Base-by-base conservation (phyloP, 2,329 filamentous ascomycete genomes). In the Metarhizium sp. region DNA sequence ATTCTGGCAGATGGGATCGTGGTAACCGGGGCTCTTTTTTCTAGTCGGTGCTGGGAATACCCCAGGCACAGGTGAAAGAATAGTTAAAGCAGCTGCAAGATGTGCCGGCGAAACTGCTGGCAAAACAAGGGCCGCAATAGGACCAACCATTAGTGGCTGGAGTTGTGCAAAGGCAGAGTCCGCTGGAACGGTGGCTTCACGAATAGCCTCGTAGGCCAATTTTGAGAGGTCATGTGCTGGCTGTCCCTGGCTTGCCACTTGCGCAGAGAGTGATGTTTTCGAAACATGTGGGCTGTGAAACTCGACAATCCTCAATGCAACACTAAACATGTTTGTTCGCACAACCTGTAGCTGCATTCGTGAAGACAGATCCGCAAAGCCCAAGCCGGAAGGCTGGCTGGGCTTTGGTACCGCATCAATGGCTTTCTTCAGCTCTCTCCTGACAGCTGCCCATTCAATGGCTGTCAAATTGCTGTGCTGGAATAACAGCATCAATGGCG, bases 301-400 rank as follows among this genome's bases (percentile, higher is more conserved):
- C 67, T 97, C 92, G 58, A 92, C 85, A 52, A 97, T 82, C 61
- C 87, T 86, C 59, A 97, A 75, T 1, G 92, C 92, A 18, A 89
- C 84, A 61, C 86, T 85, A 68, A 99, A 90, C 66, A 99, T 95
- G 66, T 89, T 88, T 14, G 90, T 94, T 67, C 94, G 87, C 55
- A 99, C 76, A 30, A 95, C 88, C 69, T 95, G 87, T 30, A 97
- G 69, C 71, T 89, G 86, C 61, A 94, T 79, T 43, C 76, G 73
- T 2, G 80, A 72, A n/a, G 80, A 78, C 38, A 90, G 67, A 36
- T 80, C 70, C 25, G 73, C 59, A 30, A 74, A 69, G 2, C 60
- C 59, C 2, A 60, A 63, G 2, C 59, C 57, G 13, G 56, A 49
- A 30, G 57, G 20, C 50, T 25, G 48, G 11, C 54, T 61, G 0